phyloP scores from a whole-genome alignment of 129 eudicot genomes.

The Logfia minima region DNA sequence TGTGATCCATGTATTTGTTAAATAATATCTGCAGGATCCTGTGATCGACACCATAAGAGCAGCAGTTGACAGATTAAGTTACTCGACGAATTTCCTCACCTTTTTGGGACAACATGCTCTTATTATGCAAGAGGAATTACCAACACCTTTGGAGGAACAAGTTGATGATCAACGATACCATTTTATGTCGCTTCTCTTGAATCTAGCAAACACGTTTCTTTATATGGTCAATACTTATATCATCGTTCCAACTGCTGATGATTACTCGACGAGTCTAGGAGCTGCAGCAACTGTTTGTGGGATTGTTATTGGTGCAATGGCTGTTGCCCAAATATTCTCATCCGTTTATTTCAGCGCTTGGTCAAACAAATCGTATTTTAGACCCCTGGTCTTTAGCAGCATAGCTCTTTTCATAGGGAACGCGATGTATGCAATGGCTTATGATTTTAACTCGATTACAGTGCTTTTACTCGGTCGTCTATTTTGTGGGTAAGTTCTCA shows the following conservation, averaged over 20 bases:
- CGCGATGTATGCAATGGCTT: conserved; percentile 84
- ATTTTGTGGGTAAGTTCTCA: conserved; percentile 69
- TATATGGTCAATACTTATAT: conserved; percentile 95
- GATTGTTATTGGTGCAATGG: conserved; percentile 94
- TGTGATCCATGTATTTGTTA: conserved; percentile 14
- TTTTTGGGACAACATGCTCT: conserved; percentile 91
- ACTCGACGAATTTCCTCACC: conserved; percentile 75
- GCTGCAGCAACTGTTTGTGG: conserved; percentile 97
- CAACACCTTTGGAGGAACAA: conserved; percentile 54
- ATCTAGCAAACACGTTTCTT: conserved; percentile 81
- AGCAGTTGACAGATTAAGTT: conserved; percentile 67
- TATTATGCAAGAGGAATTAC: conserved; percentile 84
- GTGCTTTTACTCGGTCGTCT: conserved; percentile 81
- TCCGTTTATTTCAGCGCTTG: conserved; percentile 95
- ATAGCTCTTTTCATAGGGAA: conserved; percentile 83
- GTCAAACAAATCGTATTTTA: conserved; percentile 88
- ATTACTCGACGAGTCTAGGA: conserved; percentile 83
- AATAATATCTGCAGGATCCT: conserved; percentile 63
- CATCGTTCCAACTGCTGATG: conserved; percentile 92
- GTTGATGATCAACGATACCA: conserved; percentile 68
- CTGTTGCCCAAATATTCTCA: conserved; percentile 89
- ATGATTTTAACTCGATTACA: conserved; percentile 63
- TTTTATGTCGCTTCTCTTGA: conserved; percentile 85
- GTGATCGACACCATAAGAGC: conserved; percentile 69
- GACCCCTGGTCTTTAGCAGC: conserved; percentile 86